Conservation (phyloP, 1,284 basidiomycete species). For the Ganoderma lingzhi region DNA sequence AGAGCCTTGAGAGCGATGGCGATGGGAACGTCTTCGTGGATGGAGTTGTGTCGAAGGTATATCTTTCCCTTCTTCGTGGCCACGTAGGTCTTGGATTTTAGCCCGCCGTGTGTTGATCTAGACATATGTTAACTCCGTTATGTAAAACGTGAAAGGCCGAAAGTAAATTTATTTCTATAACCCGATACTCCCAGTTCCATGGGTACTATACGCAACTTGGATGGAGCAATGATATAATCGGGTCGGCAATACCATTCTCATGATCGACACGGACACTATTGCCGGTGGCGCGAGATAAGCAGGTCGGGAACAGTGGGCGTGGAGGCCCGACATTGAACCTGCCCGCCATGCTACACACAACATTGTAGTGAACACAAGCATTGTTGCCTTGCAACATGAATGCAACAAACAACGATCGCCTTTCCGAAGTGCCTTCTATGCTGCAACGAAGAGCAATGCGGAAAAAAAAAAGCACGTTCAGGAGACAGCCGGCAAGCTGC, state of each 20-base stretch:
- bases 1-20: slow-evolving; percentile 97
- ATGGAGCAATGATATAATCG: background rate
- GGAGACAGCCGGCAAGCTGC: background rate
- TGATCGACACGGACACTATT: background rate
- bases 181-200: background rate
- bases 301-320: background rate
- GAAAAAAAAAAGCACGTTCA: background rate
- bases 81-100: slow-evolving; percentile 99
- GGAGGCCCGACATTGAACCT: background rate
- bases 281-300: slow-evolving; percentile 3
- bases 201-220: background rate
- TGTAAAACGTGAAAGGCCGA: background rate
- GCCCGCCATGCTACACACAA: background rate
- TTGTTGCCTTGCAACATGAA: background rate
- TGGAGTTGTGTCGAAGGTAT: slow-evolving; percentile 98
- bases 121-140: background rate
- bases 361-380: background rate
- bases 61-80: slow-evolving; percentile 94
- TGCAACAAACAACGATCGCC: background rate
- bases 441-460: background rate
- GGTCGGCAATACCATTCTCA: background rate
- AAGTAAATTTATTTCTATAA: background rate
- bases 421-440: background rate
- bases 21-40: slow-evolving; percentile 97
- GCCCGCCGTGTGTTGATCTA: slow-evolving; percentile 95